Base-by-base conservation (phyloP, 2,329 filamentous ascomycete species). In the Fonsecaea nubica region DNA sequence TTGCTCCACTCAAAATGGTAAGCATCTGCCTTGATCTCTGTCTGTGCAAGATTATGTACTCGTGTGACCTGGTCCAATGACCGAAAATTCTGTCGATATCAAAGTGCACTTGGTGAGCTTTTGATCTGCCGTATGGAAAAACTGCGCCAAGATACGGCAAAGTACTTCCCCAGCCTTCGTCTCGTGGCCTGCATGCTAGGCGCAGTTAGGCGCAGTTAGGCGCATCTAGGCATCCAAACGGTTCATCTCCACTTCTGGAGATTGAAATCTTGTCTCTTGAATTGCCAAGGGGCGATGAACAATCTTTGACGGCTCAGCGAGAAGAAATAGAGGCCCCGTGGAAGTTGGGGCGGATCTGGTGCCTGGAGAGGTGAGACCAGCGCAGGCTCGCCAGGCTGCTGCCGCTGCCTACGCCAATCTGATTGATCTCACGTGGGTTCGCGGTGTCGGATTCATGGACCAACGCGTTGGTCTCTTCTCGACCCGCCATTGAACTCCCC, bases 351-450 rank as follows among this genome's bases (percentile, higher is more conserved):
- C 30, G 33, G 52, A 30, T 15, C 42, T 61, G 45, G 33, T 52
- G 61, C 61, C 61, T 63, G 53, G 15, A 35, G 25, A 18, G 15
- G 30, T 63, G 61, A 56, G 48, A 57, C 53, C 18, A 13, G n/a
- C 4, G 25, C 25, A 25, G 25, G 25, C 25, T 25, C 25, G 25
- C 38, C 38, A 65, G 63, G 63, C 58, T 62, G 58, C 58, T 40
- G n/a, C 52, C 30, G 50, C n/a, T 45, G 58, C 18, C 57, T 62
- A 25, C 30, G 54, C 52, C 58, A 12, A 55, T n/a, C 18, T 54
- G 25, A 25, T 60, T 13, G 9, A 10, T 38, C 32, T 54, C 54
- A 38, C 45, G 45, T 53, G 48, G 38, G 13, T 40, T 53, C 58
- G 33, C 21, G 38, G 25, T 25, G 2, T 25, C 25, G 25, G 25